These are phyloP conservation scores for Helotiales sp. DNA, from an alignment of 2,329 filamentous ascomycete species.

Conservation along the genomic window DNA sequence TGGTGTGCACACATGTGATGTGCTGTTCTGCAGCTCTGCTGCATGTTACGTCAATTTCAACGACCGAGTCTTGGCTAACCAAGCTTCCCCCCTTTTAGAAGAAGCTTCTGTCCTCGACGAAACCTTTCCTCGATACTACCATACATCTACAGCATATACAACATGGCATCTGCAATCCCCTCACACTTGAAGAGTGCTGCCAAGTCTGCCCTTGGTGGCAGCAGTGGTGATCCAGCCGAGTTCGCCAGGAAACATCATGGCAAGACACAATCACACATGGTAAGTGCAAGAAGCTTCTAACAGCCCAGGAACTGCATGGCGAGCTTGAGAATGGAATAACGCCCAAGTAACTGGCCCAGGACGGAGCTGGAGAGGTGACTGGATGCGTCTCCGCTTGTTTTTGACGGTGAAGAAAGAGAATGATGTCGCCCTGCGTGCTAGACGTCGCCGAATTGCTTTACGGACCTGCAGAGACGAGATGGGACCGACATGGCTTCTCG, in stretches of 20 bases:
- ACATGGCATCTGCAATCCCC: slow-evolving; percentile 74
- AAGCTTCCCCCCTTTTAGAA: slow-evolving; percentile 10
- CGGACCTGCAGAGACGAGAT: not conserved
- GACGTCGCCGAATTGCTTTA: not conserved
- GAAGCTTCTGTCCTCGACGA: slow-evolving; percentile 2
- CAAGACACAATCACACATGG: slow-evolving; percentile 85
- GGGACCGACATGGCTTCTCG: too few species aligned
- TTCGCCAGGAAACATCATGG: slow-evolving; percentile 71
- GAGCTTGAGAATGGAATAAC: not conserved
- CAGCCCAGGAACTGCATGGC: slow-evolving; percentile 3
- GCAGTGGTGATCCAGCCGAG: slow-evolving; percentile 41
- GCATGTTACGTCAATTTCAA: slow-evolving; percentile 17
- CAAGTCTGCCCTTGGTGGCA: slow-evolving; percentile 29
- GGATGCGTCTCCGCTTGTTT: not conserved
- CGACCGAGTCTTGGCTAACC: slow-evolving; percentile 8
- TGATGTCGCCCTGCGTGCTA: not conserved
- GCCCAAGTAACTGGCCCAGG: not conserved
- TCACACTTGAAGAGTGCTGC: slow-evolving; percentile 67
- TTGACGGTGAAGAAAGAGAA: not conserved
- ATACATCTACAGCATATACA: not conserved
- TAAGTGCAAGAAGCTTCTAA: slow-evolving; percentile 50
- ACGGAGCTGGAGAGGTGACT: not conserved
- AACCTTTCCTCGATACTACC: not conserved
- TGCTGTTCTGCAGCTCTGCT: not conserved
- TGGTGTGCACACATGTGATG: not conserved